Base-by-base conservation (phyloP, 2,329 filamentous ascomycete genomes). In the Alternaria panax region DNA sequence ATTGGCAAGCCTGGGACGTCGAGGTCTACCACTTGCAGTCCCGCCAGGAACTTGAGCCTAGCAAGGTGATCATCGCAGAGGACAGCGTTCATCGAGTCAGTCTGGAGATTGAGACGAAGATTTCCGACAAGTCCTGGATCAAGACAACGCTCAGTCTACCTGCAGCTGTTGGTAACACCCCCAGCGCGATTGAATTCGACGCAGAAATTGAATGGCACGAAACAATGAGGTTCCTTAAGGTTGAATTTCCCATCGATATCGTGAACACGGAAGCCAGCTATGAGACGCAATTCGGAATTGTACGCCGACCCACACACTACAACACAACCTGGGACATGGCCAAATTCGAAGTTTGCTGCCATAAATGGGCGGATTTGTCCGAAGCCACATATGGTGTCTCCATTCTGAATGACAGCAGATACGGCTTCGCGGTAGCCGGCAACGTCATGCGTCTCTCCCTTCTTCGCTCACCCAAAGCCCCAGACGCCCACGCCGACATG, bases 241-340 rank as follows among this genome's bases (percentile, higher is more conserved):
- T 98, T 51, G 95, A 99, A 77, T 99, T 99, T 80, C 94, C 95
- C 0, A 93, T 97, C 63, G 90, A 96, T 71, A 85, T 98, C 64
- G 87, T 88, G 68, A 97, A 94, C 79, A 96, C 90, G 0, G 93
- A 97, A 79, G 95, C 95, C 30, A 92, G 89, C 12, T 99, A 99
- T 77, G 95, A 99, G 79, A 96, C 92, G 7, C 93, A 97, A 72
- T 98, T 92, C 73, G 94, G 94, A 68, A 88, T 97, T 68, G 89
- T 95, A 63, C 88, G 88, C 67, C 87, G 95, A 28, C 94, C 95
- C 2, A 99, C 95, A 0, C 95, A 99, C 80, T 98, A 97, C 85
- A 99, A 99, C 81, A 99, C 95, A 3, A 90, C 87, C 67, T 97
- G 93, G 93, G 93, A 97, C 74, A 96, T 96, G 93, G 93, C 93